Percentiles rank a stretch among this genome's conserved stretches.
phyloP scores from a whole-genome alignment of 176 grass and related monocot species.

The Oryza meridionalis region DNA sequence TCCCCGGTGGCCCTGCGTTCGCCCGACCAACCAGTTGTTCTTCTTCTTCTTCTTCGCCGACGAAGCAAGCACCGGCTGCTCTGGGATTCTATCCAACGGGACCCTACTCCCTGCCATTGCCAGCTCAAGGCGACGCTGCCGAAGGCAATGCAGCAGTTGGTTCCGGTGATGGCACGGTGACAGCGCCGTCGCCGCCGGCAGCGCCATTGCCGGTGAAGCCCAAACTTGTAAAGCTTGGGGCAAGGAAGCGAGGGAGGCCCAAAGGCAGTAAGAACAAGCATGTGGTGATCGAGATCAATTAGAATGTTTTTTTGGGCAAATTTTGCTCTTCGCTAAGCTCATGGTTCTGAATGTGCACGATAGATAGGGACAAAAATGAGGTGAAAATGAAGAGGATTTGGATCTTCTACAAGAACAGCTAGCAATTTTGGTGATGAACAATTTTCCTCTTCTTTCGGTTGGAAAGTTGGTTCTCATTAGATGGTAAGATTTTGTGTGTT shows the following conservation, averaged over 20 bases:
- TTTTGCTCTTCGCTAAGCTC: not conserved
- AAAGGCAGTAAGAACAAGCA: slow-evolving; percentile 39
- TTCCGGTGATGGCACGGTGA: not conserved
- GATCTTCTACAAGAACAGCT: not conserved
- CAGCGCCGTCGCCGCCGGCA: too few species aligned
- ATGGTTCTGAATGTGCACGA: not conserved
- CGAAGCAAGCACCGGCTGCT: slow-evolving; percentile 4
- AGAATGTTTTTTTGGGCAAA: not conserved
- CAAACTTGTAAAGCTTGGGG: not conserved
- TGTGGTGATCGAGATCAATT: slow-evolving; percentile 39
- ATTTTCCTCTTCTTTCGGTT: not conserved
- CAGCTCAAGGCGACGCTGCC: not conserved
- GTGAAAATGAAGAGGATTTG: not conserved
- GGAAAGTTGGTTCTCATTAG: not conserved
- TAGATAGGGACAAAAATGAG: not conserved
- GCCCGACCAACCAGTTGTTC: slow-evolving; percentile 13
- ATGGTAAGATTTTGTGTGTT: slow-evolving; percentile 22
- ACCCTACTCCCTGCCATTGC: slow-evolving; percentile 21
- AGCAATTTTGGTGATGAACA: not conserved
- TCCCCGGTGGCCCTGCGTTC: slow-evolving; percentile 53
- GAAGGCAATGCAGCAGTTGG: not conserved
- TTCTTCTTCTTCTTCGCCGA: not conserved
- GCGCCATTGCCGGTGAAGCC: slow-evolving; percentile 10
- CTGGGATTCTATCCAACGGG: slow-evolving; percentile 29
- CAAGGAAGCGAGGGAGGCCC: slow-evolving; percentile 26